Evolutionary conservation across 2,329 filamentous ascomycete genomes (phyloP).

Genomic region (Exophiala sideris): DNA sequence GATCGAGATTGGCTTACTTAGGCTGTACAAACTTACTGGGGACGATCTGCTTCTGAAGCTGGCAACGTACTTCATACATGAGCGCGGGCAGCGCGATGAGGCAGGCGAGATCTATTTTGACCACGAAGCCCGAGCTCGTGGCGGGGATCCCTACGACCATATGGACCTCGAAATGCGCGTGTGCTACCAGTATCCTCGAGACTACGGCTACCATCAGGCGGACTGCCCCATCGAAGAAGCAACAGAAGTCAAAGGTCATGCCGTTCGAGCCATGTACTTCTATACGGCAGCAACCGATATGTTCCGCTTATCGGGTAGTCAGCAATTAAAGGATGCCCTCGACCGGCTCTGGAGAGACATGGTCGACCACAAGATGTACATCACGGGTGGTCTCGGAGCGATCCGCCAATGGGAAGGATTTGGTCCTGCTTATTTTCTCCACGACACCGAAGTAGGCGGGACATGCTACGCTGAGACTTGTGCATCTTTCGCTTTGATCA

Average conservation of each 20-base stretch:
- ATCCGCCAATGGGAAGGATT: conserved; percentile 3
- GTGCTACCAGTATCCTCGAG: conserved; percentile 1
- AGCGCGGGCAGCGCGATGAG: neutral
- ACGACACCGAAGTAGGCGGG: conserved; percentile 1
- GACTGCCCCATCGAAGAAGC: neutral
- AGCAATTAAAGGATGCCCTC: neutral
- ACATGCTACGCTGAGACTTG: conserved; percentile 5
- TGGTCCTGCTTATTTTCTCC: neutral
- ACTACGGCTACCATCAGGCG: conserved; percentile 8
- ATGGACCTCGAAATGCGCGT: neutral
- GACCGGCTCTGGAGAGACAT: conserved; percentile 4
- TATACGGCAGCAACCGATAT: conserved; percentile 1
- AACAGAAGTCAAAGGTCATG: neutral
- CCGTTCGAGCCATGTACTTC: conserved; percentile 6
- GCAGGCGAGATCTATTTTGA: conserved; percentile 43
- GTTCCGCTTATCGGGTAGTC: neutral
- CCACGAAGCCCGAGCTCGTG: neutral
- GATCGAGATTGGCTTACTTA: conserved; percentile 49
- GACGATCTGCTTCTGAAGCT: conserved; percentile 42
- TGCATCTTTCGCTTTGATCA: conserved; percentile 5
- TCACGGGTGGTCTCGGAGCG: conserved; percentile 2
- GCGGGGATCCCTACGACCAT: conserved; percentile 1
- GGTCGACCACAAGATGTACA: conserved; percentile 3
- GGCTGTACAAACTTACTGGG: conserved; percentile 42
- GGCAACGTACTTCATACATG: conserved; percentile 53